These are phyloP conservation scores for Pichia manshurica DNA, from an alignment of 805 yeast species.

Conservation along the genomic window DNA sequence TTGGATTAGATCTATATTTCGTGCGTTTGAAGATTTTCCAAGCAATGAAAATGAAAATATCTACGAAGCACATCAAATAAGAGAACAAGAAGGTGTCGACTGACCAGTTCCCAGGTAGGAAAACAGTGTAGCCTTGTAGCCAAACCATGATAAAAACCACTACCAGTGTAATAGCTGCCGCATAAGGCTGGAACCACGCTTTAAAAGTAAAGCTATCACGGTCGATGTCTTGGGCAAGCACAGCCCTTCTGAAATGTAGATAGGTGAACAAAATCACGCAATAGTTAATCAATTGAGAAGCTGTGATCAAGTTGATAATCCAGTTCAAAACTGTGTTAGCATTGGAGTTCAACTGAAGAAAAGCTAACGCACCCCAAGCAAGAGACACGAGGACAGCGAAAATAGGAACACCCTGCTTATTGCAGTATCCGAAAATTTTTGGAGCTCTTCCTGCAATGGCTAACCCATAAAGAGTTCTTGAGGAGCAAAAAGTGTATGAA, in stretches of 20 bases:
- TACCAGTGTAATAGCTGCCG: slow-evolving; percentile 18
- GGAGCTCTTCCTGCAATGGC: slow-evolving; percentile 74
- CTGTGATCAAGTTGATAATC: slow-evolving; percentile 66
- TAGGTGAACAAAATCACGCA: slow-evolving; percentile 53
- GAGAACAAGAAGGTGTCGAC: slow-evolving; percentile 57
- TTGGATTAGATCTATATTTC: slow-evolving; percentile 36
- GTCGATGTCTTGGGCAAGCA: slow-evolving; percentile 45
- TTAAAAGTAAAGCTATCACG: slow-evolving; percentile 42
- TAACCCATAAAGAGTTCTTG: slow-evolving; percentile 61
- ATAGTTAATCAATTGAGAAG: slow-evolving; percentile 61
- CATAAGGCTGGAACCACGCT: slow-evolving; percentile 37
- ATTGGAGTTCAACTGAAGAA: slow-evolving; percentile 55
- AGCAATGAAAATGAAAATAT: slow-evolving; percentile 39
- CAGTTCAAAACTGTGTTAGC: slow-evolving; percentile 65
- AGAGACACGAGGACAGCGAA: slow-evolving; percentile 48
- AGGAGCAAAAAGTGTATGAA: slow-evolving; percentile 67
- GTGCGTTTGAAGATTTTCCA: slow-evolving; percentile 53
- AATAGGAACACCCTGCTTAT: slow-evolving; percentile 70
- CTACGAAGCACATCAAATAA: slow-evolving; percentile 64
- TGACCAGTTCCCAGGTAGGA: slow-evolving; percentile 63
- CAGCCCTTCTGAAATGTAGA: slow-evolving; percentile 56
- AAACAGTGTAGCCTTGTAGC: slow-evolving; percentile 43
- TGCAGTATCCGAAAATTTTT: slow-evolving; percentile 52
- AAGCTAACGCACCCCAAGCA: slow-evolving; percentile 61
- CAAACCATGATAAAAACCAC: slow-evolving; percentile 34